Conservation (phyloP, 108 stramenopile genomes). For the Nitzschia sp. region DNA sequence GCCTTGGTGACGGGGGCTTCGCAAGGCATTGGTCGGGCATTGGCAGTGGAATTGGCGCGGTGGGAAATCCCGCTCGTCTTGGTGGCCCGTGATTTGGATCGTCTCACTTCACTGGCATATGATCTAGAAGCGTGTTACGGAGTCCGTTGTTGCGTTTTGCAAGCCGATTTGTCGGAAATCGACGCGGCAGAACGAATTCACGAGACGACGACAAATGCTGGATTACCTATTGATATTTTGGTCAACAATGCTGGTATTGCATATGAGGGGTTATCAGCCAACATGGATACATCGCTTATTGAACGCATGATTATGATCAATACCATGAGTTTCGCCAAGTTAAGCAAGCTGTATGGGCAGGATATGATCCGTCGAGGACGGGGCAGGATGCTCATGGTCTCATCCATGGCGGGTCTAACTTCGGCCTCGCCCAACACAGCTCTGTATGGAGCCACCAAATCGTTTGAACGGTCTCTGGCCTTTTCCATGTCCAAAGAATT, state of each 20-base stretch:
- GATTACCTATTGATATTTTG: slow-evolving; percentile 73
- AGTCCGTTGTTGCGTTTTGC: slow-evolving; percentile 70
- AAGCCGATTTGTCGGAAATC: slow-evolving; percentile 68
- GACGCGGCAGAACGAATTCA: slow-evolving; percentile 65
- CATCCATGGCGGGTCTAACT: slow-evolving; percentile 64
- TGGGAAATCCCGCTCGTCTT: slow-evolving; percentile 83
- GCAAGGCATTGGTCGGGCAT: slow-evolving; percentile 77
- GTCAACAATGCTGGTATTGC: slow-evolving; percentile 85
- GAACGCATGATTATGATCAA: slow-evolving; percentile 71
- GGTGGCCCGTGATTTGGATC: slow-evolving; percentile 71
- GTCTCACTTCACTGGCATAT: slow-evolving; percentile 56
- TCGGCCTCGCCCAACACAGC: slow-evolving; percentile 70
- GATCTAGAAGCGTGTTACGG: slow-evolving; percentile 85
- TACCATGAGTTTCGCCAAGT: slow-evolving; percentile 48
- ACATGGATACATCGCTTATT: slow-evolving; percentile 38
- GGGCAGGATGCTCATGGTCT: slow-evolving; percentile 81
- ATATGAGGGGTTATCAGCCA: slow-evolving; percentile 55
- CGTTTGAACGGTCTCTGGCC: slow-evolving; percentile 72
- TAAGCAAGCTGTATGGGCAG: slow-evolving; percentile 70
- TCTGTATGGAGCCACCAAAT: slow-evolving; percentile 79
- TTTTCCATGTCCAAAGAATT: slow-evolving; percentile 77
- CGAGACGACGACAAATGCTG: slow-evolving; percentile 62
- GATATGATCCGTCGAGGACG: slow-evolving; percentile 77
- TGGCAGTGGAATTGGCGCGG: slow-evolving; percentile 83
- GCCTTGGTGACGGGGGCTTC: slow-evolving; percentile 86